Evolutionary conservation across 108 stramenopile genomes (phyloP).

Genomic region (Stephanodiscus minutulus): DNA sequence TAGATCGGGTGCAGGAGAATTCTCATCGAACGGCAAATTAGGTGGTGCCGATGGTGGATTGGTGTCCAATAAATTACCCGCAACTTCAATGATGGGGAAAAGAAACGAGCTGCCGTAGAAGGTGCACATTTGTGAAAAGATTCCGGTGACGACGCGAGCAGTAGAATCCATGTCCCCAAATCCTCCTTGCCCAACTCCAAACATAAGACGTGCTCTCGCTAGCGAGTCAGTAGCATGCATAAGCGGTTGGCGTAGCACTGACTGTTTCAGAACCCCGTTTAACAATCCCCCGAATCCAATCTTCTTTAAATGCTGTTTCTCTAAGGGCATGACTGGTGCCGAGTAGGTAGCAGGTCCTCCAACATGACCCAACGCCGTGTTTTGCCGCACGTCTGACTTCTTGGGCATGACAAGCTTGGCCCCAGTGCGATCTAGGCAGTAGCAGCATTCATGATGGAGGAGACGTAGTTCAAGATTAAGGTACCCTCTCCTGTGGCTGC

Average conservation of each 20-base stretch:
- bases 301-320: conserved; percentile 64
- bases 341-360: conserved; percentile 72
- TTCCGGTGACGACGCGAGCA: conserved; percentile 77
- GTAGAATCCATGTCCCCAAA: conserved; percentile 68
- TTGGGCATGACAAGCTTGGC: conserved; percentile 42
- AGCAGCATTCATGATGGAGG: conserved; percentile 84
- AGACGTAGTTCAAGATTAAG: conserved; percentile 81
- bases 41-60: conserved; percentile 70
- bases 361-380: conserved; percentile 48
- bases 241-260: conserved; percentile 80
- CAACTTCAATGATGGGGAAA: conserved; percentile 75
- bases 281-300: conserved; percentile 67
- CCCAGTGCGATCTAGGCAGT: conserved; percentile 42
- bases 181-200: conserved; percentile 58
- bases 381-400: conserved; percentile 14
- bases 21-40: conserved; percentile 81
- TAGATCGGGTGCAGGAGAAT: conserved; percentile 74
- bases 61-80: conserved; percentile 65
- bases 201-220: conserved; percentile 86
- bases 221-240: conserved; percentile 86
- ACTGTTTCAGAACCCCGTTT: conserved; percentile 74
- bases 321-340: conserved; percentile 72
- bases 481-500: conserved; percentile 78
- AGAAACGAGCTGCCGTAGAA: conserved; percentile 82
- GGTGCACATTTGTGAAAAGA: conserved; percentile 83